Evolutionary conservation across 148 eudicot species (phyloP), one percentile per base, ranked within the genome.

Genomic region (Persicaria tinctoria): DNA sequence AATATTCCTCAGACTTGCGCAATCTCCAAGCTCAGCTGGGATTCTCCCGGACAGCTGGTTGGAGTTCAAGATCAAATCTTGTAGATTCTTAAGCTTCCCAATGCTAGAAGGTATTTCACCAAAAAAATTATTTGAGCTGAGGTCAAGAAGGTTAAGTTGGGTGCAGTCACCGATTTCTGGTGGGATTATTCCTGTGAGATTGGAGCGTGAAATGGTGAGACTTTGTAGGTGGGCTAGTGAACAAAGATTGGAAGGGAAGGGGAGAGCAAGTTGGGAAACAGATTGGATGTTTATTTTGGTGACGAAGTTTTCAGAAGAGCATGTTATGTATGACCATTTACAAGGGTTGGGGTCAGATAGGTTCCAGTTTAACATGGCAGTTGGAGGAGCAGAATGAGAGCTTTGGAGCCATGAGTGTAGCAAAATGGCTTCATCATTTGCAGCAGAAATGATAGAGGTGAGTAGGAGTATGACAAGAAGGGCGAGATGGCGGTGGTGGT

Each of bases 181-280:
- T 1, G 96, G 93, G 82, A 93, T 93, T 38, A 70, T 79, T 41
- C 96, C 97, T n/a, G 97, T 89, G 79, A 94, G 81, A 74, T 94
- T 94, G 18, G 86, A 81, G 63, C 78, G 83, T 5, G 91, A 86
- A 73, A 94, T 84, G 51, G 80, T 69, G 3, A 94, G 77, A 4
- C 54, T 89, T 46, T 83, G 62, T 2, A 93, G 85, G 46, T 23
- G 78, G 4, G 63, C 23, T 17, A 91, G 80, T 1, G 84, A 70
- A 11, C 88, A 85, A 32, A 91, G 82, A 51, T 87, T 86, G 6
- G 86, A 54, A 17, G 98, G 92, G 16, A 93, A 78, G 12, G 89
- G 86, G 6, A 87, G 77, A 1, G 74, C 68, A 12, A 93, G 79
- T 4, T 79, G 85, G 74, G 11, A 71, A 38, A 87, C 53, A 45